Base-by-base conservation (phyloP, 2,329 filamentous ascomycete genomes). In the Graphiopsis chlorocephala region DNA sequence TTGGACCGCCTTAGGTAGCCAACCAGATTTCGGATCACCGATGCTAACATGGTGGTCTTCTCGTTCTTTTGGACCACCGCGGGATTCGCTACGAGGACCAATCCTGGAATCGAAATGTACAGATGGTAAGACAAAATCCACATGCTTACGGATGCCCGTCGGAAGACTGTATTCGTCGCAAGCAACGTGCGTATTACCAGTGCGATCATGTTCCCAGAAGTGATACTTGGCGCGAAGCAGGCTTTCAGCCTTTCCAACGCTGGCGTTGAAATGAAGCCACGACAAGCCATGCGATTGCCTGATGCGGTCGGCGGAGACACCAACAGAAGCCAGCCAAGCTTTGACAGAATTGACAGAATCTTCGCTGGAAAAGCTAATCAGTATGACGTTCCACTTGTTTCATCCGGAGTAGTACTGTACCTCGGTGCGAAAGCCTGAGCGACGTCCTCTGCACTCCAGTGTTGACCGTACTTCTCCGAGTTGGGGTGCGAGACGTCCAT, bases 231-330 rank as follows among this genome's bases (percentile, higher is more conserved):
- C 81, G 68, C 80, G 79, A 56, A 87, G 78, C 20, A 87, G 77
- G 23, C 74, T 72, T 72, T 87, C 84, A 6, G 83, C 80, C 71
- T 88, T 82, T 38, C 79, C 75, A 3, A 82, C 82, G 6, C 83
- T 83, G 10, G 84, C 83, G 63, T 85, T 79, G 70, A 87, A 86
- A 12, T 79, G 76, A 23, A 87, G 71, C 83, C 85, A 87, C 58
- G 81, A 81, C 61, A 82, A 80, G 29, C 82, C 82, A 48, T 79
- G 77, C 0, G 84, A 84, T 50, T 85, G 79, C 47, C 75, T 76
- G 50, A 88, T 78, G 4, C 83, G 79, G 3, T 77, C 76, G 2
- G 73, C 72, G 20, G 78, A 70, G 50, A 88, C 84, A 7, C 86
- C 86, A 25, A 81, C 79, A 5, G 75, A 72, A 23, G 78, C 73